phyloP scores from a whole-genome alignment of 352 stramenopile genomes.

The Elongisporangium undulatum region DNA sequence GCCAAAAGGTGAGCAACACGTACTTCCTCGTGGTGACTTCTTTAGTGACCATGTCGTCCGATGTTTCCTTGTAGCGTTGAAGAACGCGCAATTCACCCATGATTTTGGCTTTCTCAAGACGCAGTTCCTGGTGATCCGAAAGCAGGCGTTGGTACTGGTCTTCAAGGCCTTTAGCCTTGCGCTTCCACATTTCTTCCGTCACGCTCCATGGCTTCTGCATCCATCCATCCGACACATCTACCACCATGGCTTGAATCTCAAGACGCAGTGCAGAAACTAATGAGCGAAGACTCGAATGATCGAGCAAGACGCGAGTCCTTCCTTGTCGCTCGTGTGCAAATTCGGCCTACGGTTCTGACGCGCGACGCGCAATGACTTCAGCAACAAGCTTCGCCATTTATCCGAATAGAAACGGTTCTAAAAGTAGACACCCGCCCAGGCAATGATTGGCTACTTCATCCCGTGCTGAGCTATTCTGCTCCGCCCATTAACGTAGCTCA shows the following conservation, averaged over 20 bases:
- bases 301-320: neutral
- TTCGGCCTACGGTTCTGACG: conserved; percentile 2
- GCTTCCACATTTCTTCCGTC: conserved; percentile 76
- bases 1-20: conserved; percentile 3
- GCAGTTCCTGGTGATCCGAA: conserved; percentile 65
- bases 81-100: conserved; percentile 61
- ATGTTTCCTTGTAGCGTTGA: conserved; percentile 69
- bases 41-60: conserved; percentile 58
- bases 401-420: neutral
- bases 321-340: neutral
- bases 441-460: neutral
- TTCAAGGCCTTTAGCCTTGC: conserved; percentile 60
- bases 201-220: conserved; percentile 61
- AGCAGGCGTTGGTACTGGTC: conserved; percentile 66
- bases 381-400: neutral
- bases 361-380: neutral
- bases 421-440: neutral
- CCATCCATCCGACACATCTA: conserved; percentile 50
- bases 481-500: neutral
- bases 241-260: conserved; percentile 11
- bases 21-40: conserved; percentile 51
- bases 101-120: conserved; percentile 63
- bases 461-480: neutral
- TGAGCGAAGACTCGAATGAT: neutral
- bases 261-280: neutral